Evolutionary conservation across 805 yeast genomes (phyloP).

Genomic region (Nakazawaea wyomingensis): DNA sequence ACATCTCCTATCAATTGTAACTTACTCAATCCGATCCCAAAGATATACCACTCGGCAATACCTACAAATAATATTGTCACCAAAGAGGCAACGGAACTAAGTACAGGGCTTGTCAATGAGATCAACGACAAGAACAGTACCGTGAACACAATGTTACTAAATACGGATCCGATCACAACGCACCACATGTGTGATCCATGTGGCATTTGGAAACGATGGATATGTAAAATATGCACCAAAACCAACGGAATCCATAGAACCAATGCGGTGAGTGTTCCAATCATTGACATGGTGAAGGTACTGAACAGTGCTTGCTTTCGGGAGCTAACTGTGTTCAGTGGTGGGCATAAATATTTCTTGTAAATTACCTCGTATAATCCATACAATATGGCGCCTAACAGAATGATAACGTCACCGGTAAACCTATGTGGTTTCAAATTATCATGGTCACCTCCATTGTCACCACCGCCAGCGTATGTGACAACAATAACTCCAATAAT

Average conservation of each 20-base stretch:
- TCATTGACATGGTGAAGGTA: slow-evolving; percentile 62
- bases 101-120: slow-evolving; percentile 82
- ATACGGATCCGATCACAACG: slow-evolving; percentile 46
- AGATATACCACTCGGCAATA: slow-evolving; percentile 62
- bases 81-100: slow-evolving; percentile 57
- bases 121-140: slow-evolving; percentile 69
- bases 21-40: slow-evolving; percentile 49
- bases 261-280: slow-evolving; percentile 54
- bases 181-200: slow-evolving; percentile 33
- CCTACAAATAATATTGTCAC: slow-evolving; percentile 80
- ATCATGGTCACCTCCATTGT: slow-evolving; percentile 20
- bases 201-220: slow-evolving; percentile 56
- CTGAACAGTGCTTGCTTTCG: slow-evolving; percentile 78
- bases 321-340: slow-evolving; percentile 51
- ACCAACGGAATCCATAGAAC: slow-evolving; percentile 45
- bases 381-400: slow-evolving; percentile 68
- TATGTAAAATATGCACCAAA: slow-evolving; percentile 44
- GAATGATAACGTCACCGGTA: slow-evolving; percentile 66
- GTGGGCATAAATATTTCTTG: slow-evolving; percentile 72
- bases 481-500: slow-evolving; percentile 72
- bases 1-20: slow-evolving; percentile 66
- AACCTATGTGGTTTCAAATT: slow-evolving; percentile 45
- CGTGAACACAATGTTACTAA: slow-evolving; percentile 63
- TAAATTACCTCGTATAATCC: slow-evolving; percentile 83
- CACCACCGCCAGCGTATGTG: slow-evolving; percentile 52